Conservation (phyloP, 352 stramenopile genomes). For the Pythium periplocum region DNA sequence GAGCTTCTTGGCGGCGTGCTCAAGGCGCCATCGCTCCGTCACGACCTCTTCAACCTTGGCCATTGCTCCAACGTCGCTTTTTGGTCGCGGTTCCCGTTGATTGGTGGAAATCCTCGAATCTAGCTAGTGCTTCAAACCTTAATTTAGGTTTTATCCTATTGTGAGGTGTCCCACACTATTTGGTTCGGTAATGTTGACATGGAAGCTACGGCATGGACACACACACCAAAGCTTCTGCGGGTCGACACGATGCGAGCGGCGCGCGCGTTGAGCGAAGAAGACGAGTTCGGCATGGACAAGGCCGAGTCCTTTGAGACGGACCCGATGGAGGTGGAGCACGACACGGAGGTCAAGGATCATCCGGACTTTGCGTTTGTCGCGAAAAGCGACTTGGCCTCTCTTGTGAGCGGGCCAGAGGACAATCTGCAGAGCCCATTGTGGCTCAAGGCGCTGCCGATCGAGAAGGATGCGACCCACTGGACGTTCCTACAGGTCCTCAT, state of each 20-base stretch:
- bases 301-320: constrained; percentile 46
- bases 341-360: constrained; percentile 55
- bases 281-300: constrained; percentile 70
- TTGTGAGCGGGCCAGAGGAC: constrained; percentile 9
- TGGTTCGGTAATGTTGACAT: neutral
- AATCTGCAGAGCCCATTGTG: constrained; percentile 29
- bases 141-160: too few species aligned
- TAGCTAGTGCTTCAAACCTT: too few species aligned
- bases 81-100: too few species aligned
- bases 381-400: constrained; percentile 22
- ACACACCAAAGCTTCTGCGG: neutral
- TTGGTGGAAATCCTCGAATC: too few species aligned
- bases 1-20: constrained; percentile 32
- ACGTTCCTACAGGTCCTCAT: constrained; percentile 66
- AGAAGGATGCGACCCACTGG: constrained; percentile 61
- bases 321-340: constrained; percentile 54
- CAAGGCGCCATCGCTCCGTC: constrained; percentile 38
- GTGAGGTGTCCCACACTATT: constrained; percentile 1
- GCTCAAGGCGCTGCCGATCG: constrained; percentile 49
- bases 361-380: constrained; percentile 62
- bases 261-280: constrained; percentile 35
- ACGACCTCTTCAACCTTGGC: constrained; percentile 32
- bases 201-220: too few species aligned
- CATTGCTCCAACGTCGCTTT: constrained; percentile 10
- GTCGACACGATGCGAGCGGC: constrained; percentile 1